These are phyloP conservation scores for Pterocarpus santalinus DNA, from an alignment of 306 rosid genomes.

Conservation along the genomic window DNA sequence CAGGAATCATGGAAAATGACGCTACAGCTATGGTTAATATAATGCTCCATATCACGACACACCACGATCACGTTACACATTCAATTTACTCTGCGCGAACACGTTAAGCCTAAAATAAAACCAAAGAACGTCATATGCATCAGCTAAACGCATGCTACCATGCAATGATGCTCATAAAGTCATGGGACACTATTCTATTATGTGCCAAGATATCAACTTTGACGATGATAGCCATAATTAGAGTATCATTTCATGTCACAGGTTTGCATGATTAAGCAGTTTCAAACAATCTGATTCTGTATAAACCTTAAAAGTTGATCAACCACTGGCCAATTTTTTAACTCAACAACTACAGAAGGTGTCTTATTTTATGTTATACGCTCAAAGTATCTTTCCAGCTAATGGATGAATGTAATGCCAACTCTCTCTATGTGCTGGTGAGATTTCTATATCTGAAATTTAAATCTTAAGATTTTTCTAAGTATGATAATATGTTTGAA, in stretches of 20 bases:
- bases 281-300: neutral
- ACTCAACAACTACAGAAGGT: neutral
- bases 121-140: slow-evolving; percentile 32
- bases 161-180: slow-evolving; percentile 42
- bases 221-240: slow-evolving; percentile 51
- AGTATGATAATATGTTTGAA: neutral
- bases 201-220: slow-evolving; percentile 37
- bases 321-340: neutral
- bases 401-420: neutral
- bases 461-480: neutral
- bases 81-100: neutral
- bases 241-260: slow-evolving; percentile 50
- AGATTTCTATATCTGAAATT: neutral
- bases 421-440: neutral
- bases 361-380: neutral
- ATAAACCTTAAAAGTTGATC: neutral
- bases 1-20: slow-evolving; percentile 52
- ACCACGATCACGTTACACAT: slow-evolving; percentile 16
- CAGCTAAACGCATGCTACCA: slow-evolving; percentile 49
- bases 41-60: slow-evolving; percentile 46
- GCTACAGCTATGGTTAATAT: slow-evolving; percentile 37
- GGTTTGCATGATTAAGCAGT: slow-evolving; percentile 25
- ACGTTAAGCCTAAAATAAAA: neutral
- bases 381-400: neutral
- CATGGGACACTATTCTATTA: slow-evolving; percentile 43